Conservation (phyloP, 257 asterid species). For the Lycium barbarum region DNA sequence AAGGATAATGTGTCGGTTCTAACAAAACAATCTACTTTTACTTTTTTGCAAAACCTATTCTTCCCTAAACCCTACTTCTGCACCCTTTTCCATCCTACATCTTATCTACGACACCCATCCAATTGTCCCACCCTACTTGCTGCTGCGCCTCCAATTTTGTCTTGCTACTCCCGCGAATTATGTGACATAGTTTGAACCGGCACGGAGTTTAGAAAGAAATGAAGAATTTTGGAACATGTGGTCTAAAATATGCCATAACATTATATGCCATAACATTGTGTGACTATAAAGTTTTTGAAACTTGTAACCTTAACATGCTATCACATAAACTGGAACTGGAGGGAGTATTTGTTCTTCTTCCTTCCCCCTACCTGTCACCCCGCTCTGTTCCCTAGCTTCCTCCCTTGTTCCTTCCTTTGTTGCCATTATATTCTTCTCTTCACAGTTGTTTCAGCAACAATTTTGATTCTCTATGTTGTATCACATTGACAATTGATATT, state of each 20-base stretch:
- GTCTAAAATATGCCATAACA: background rate
- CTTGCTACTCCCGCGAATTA: background rate
- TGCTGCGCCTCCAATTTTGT: background rate
- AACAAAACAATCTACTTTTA: background rate
- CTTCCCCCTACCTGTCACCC: background rate
- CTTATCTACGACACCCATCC: background rate
- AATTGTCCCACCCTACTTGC: background rate
- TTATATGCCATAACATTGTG: no score
- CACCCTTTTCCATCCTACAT: background rate
- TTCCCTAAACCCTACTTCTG: background rate
- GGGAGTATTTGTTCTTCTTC: background rate
- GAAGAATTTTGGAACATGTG: background rate
- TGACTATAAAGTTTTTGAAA: background rate
- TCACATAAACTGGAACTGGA: background rate
- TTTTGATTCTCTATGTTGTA: background rate
- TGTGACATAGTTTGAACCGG: background rate
- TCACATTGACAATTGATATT: conserved; percentile 3
- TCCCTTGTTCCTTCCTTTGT: background rate
- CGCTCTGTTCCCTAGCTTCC: background rate
- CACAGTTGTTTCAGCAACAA: background rate
- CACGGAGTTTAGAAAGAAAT: background rate
- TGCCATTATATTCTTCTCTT: background rate
- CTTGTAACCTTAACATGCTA: background rate
- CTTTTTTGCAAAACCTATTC: background rate
- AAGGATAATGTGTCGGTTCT: background rate